These are phyloP conservation scores for Flaveria sonorensis DNA, from an alignment of 129 eudicot genomes.

Conservation along the genomic window DNA sequence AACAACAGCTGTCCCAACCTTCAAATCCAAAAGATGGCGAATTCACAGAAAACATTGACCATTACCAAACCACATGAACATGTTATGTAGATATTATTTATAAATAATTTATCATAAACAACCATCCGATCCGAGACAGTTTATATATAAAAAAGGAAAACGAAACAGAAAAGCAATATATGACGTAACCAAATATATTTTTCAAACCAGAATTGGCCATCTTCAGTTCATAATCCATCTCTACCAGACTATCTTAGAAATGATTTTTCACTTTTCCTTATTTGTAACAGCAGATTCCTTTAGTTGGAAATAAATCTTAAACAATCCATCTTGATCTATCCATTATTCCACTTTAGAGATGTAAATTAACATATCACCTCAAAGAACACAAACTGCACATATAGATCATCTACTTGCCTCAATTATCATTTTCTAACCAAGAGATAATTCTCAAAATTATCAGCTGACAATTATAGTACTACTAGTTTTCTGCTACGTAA, in stretches of 20 bases:
- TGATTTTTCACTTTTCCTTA: not conserved
- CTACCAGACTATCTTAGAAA: not conserved
- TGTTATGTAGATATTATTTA: slow-evolving; percentile 8
- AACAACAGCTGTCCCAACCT: slow-evolving; percentile 99
- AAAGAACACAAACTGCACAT: slow-evolving; percentile 5
- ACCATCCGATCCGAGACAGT: slow-evolving; percentile 2
- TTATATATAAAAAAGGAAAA: not conserved
- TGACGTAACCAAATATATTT: not conserved
- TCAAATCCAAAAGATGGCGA: slow-evolving; percentile 19
- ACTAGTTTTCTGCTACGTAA: slow-evolving; percentile 12
- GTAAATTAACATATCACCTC: slow-evolving; percentile 12
- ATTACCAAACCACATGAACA: slow-evolving; percentile 12
- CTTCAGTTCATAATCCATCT: slow-evolving; percentile 6
- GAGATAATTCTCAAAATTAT: slow-evolving; percentile 2
- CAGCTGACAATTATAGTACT: not conserved
- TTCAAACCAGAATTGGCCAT: not conserved
- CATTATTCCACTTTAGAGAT: slow-evolving; percentile 5
- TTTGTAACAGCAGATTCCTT: slow-evolving; percentile 3
- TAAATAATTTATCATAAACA: not conserved
- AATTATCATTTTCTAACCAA: slow-evolving; percentile 11
- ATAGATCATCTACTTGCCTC: not conserved
- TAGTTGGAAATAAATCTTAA: not conserved
- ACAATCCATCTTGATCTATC: slow-evolving; percentile 10
- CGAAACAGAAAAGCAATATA: not conserved
- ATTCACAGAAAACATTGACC: not conserved